Evolutionary conservation across 2,329 filamentous ascomycete genomes (phyloP).

Genomic region (Madurella mycetomatis): DNA sequence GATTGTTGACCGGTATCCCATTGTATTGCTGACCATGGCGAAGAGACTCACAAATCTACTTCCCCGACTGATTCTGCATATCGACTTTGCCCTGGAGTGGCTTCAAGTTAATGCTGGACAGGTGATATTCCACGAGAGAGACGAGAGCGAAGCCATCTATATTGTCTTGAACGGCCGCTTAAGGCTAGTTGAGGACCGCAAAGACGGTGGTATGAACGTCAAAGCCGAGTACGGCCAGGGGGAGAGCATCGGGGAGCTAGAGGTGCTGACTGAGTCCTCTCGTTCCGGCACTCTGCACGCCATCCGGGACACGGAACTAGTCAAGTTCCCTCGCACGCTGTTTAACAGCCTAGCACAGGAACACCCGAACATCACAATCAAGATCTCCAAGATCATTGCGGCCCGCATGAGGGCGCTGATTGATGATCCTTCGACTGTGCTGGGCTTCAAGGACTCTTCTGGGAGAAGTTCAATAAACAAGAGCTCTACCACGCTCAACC

Average conservation of each 20-base stretch:
- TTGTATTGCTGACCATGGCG: conserved; percentile 90
- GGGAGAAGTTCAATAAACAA: conserved; percentile 57
- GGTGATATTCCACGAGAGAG: conserved; percentile 86
- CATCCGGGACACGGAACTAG: conserved; percentile 92
- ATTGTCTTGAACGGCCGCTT: conserved; percentile 93
- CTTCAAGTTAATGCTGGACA: conserved; percentile 93
- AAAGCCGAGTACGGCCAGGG: conserved; percentile 93
- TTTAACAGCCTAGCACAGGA: conserved; percentile 98
- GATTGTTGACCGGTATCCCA: conserved; percentile 88
- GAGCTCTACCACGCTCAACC: conserved; percentile 81
- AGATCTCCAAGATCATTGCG: conserved; percentile 97
- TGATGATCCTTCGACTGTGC: conserved; percentile 65
- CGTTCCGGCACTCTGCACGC: conserved; percentile 91
- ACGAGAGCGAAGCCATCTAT: conserved; percentile 97
- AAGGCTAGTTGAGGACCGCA: conserved; percentile 75
- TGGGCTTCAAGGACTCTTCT: conserved; percentile 59
- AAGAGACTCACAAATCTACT: conserved; percentile 88
- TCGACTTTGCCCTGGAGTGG: conserved; percentile 98
- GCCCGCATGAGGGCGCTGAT: conserved; percentile 87
- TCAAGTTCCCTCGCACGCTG: conserved; percentile 89
- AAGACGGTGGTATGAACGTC: conserved; percentile 77
- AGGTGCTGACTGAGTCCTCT: conserved; percentile 90
- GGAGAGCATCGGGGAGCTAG: conserved; percentile 93
- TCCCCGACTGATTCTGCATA: conserved; percentile 86
- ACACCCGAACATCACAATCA: conserved; percentile 96